A percentile compares a stretch with the other conserved stretches of the same genome.
These are phyloP conservation scores for Podospora fimiseda DNA, from an alignment of 495 filamentous ascomycete species.

Conservation along the genomic window DNA sequence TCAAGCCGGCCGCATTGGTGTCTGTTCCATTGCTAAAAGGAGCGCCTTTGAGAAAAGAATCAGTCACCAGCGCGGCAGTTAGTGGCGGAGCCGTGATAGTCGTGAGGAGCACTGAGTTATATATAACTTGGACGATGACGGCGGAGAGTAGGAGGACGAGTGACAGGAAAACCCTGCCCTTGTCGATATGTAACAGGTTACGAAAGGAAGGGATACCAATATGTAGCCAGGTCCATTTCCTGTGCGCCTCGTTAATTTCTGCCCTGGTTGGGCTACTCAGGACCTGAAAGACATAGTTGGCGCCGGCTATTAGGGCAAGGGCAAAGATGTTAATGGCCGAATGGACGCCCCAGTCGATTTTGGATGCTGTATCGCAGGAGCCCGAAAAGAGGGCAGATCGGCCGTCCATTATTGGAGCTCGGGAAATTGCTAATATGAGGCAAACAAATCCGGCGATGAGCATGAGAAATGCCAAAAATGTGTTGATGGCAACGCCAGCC, in stretches of 20 bases:
- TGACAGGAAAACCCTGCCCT: slow-evolving; percentile 31
- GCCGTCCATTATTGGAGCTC: slow-evolving; percentile 22
- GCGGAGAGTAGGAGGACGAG: slow-evolving; percentile 32
- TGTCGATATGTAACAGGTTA: slow-evolving; percentile 39
- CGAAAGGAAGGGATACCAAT: slow-evolving; percentile 47
- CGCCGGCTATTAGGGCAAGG: slow-evolving; percentile 34
- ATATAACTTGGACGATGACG: slow-evolving; percentile 39
- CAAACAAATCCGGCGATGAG: slow-evolving; percentile 34
- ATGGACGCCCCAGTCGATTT: slow-evolving; percentile 32
- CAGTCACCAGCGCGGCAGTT: slow-evolving; percentile 33
- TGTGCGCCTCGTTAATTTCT: slow-evolving; percentile 46
- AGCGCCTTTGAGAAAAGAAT: slow-evolving; percentile 31
- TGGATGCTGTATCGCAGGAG: slow-evolving; percentile 25
- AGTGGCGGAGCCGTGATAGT: slow-evolving; percentile 28
- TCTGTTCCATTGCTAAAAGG: slow-evolving; percentile 29
- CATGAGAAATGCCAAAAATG: slow-evolving; percentile 30
- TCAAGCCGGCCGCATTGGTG: slow-evolving; percentile 27
- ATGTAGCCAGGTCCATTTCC: slow-evolving; percentile 43
- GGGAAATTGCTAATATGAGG: slow-evolving; percentile 32
- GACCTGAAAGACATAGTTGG: slow-evolving; percentile 45
- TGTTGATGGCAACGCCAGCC: slow-evolving; percentile 34
- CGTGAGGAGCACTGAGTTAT: slow-evolving; percentile 42
- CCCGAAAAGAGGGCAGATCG: slow-evolving; percentile 31
- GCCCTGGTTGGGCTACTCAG: slow-evolving; percentile 46
- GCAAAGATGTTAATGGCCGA: slow-evolving; percentile 32